Base-by-base conservation (phyloP, 2,329 filamentous ascomycete species). In the Ophiostoma ulmi region DNA sequence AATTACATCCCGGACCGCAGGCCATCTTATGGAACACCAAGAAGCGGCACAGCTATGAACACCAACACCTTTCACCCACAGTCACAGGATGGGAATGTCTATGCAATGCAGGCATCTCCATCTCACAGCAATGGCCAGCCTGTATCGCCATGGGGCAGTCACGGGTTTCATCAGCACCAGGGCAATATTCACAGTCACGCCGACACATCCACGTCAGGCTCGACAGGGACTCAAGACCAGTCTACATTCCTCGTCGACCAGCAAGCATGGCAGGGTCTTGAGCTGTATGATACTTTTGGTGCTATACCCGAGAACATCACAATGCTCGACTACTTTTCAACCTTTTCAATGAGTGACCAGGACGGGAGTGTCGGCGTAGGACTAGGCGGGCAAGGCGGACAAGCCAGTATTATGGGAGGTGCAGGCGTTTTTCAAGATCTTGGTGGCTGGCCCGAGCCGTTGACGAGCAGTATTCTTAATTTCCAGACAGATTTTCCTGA, bases 391-490 rank as follows among this genome's bases (percentile, higher is more conserved):
- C 58, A 36, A 35, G 31, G 35, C 35, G 35, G 17, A 48, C 44
- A 17, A 48, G 14, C 44, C 17, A 14, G 14, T 26, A 26, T 26
- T n/a, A 48, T 20, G 44, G 44, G 17, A 48, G 17, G 5, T 20
- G 44, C 44, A 20, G 61, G 35, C 31, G 35, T 64, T 5, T 17
- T 5, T 8, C 52, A 58, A 58, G 61, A 64, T 38, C 31, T 36
- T 8, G 67, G 67, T 20, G 67, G 17, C 22, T 68, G 67, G 67
- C 67, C 67, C 2, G 63, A 71, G 35, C 58, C 70, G 22, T 36
- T 69, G 48, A 71, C 70, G 2, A 69, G 67, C 70, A 71, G 70
- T 26, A 69, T 71, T n/a, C 70, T 71, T 31, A 71, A 71, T 52
- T 71, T 71, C 11, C 70, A 71, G 17, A 61, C 70, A 8, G 69